Conservation (phyloP, 257 asterid species). For the Capsicum rhomboideum region DNA sequence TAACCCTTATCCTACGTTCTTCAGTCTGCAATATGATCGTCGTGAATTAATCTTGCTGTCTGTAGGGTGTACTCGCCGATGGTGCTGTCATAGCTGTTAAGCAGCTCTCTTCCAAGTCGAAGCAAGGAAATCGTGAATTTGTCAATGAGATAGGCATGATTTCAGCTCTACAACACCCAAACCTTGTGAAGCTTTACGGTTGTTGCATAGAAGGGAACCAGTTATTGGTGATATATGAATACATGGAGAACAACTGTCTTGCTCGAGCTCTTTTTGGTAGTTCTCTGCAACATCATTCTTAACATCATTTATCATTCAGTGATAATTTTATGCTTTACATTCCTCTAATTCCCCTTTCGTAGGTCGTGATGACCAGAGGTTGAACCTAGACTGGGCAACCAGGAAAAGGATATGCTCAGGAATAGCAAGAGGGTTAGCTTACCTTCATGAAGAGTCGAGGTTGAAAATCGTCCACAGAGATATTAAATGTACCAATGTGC, state of each 20-base stretch:
- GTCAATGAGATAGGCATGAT: slow-evolving; percentile 44
- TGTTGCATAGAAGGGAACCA: slow-evolving; percentile 49
- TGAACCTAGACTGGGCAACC: slow-evolving; percentile 32
- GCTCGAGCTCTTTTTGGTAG: slow-evolving; percentile 43
- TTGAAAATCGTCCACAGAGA: slow-evolving; percentile 41
- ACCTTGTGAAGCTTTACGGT: slow-evolving; percentile 40
- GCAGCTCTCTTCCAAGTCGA: slow-evolving; percentile 39
- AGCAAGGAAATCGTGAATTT: slow-evolving; percentile 41
- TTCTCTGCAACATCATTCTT: background rate
- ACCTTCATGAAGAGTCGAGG: slow-evolving; percentile 42
- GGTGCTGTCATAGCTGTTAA: slow-evolving; percentile 35
- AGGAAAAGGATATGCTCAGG: slow-evolving; percentile 31
- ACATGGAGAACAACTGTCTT: slow-evolving; percentile 40
- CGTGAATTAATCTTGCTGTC: background rate
- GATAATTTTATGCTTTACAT: background rate
- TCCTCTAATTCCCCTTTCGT: background rate
- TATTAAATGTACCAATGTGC: slow-evolving; percentile 35
- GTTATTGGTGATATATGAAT: slow-evolving; percentile 33
- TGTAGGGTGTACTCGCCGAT: slow-evolving; percentile 29
- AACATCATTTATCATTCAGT: background rate
- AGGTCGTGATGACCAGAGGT: slow-evolving; percentile 24
- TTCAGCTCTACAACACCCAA: slow-evolving; percentile 41
- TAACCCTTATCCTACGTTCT: background rate
- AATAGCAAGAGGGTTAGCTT: slow-evolving; percentile 34
- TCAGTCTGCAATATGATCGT: background rate